Evolutionary conservation across 306 rosid species (phyloP).

Genomic region (Castanopsis chinensis): DNA sequence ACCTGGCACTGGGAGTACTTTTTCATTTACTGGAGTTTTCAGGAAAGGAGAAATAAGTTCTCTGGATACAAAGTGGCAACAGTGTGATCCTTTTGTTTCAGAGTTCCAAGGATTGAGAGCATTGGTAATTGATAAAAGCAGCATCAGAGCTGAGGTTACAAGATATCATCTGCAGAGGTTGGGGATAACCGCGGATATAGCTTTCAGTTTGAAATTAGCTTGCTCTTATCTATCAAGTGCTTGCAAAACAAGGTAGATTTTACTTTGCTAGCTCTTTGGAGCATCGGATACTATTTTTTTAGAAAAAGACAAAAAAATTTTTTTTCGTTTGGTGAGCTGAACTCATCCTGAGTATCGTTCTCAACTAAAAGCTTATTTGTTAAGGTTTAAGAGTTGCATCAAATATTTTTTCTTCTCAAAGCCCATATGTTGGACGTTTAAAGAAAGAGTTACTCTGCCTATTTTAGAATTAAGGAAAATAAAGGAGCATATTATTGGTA

Average conservation of each 20-base stretch:
- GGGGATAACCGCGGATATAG: conserved; percentile 70
- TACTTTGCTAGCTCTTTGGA: neutral
- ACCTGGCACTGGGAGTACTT: conserved; percentile 81
- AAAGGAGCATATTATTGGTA: conserved; percentile 1
- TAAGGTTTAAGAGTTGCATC: neutral
- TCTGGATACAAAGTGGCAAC: conserved; percentile 48
- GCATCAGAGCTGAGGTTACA: conserved; percentile 75
- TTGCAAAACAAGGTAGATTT: conserved; percentile 48
- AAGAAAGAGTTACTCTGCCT: conserved; percentile 5
- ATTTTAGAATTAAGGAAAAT: neutral
- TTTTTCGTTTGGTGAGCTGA: neutral
- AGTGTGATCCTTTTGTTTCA: conserved; percentile 40
- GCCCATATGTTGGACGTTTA: neutral
- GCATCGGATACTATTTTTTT: neutral
- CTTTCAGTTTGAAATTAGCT: conserved; percentile 48
- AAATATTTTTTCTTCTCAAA: neutral
- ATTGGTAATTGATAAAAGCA: conserved; percentile 63
- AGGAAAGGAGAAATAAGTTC: conserved; percentile 53
- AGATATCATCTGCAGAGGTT: conserved; percentile 74
- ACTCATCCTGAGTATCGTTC: neutral
- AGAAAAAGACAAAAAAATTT: too few relatives aligned
- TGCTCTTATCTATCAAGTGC: conserved; percentile 48
- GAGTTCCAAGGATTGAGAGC: conserved; percentile 71
- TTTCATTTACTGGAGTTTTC: conserved; percentile 75
- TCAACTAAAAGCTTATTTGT: neutral